phyloP scores from a whole-genome alignment of 1,139 yeast genomes.

The Yamadazyma buinensis region DNA sequence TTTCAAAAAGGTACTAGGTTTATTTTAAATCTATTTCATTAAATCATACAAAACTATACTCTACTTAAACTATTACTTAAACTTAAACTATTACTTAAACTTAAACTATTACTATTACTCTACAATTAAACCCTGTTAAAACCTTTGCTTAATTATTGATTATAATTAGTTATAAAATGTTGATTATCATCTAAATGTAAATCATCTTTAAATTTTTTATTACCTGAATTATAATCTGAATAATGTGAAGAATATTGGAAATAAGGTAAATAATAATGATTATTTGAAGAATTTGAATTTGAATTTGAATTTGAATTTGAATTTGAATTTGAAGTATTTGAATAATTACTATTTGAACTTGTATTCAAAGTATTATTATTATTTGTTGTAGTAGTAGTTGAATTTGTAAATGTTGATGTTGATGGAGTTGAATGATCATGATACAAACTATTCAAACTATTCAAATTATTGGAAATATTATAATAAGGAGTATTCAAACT shows the following conservation, averaged over 20 bases:
- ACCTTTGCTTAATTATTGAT: too few species aligned
- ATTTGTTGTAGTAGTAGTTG: not conserved
- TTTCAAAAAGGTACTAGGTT: too few species aligned
- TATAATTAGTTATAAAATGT: slow-evolving; percentile 5
- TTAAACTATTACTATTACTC: too few species aligned
- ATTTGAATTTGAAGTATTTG: not conserved
- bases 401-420: not conserved
- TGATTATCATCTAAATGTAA: slow-evolving; percentile 6
- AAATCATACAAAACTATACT: too few species aligned
- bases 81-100: too few species aligned
- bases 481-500: slow-evolving; percentile 20
- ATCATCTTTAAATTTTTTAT: slow-evolving; percentile 6
- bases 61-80: too few species aligned
- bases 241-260: slow-evolving; percentile 13
- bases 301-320: not conserved
- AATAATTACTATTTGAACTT: not conserved
- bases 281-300: not conserved
- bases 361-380: too few species aligned
- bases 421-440: too few species aligned
- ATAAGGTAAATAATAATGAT: slow-evolving; percentile 5
- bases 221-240: slow-evolving; percentile 3
- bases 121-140: too few species aligned
- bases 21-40: too few species aligned
- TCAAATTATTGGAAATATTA: slow-evolving; percentile 12
- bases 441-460: slow-evolving; percentile 13